These are phyloP conservation scores for Clarireedia homoeocarpa DNA, from an alignment of 2,329 filamentous ascomycete genomes.

Conservation along the genomic window DNA sequence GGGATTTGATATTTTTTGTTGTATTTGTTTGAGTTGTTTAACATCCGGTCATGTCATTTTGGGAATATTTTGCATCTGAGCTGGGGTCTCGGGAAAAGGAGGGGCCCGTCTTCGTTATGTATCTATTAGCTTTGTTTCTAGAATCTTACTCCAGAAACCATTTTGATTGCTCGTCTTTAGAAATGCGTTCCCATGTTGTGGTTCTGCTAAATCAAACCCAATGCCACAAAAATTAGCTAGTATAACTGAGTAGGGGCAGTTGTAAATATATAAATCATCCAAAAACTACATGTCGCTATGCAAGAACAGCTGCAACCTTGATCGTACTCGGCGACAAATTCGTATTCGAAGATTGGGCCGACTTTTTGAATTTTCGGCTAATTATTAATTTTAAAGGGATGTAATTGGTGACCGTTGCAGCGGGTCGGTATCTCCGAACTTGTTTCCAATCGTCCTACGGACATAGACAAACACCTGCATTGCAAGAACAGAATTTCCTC, in stretches of 20 bases:
- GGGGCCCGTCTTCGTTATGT: too few species aligned
- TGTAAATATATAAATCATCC: too few species aligned
- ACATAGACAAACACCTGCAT: not conserved
- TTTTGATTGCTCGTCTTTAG: too few species aligned
- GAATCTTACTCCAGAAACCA: too few species aligned
- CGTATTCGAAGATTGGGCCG: not conserved
- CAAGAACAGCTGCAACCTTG: not conserved
- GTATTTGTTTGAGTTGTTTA: not conserved
- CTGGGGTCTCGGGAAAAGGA: not conserved
- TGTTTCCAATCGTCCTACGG: not conserved
- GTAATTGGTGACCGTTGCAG: not conserved
- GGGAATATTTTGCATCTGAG: not conserved
- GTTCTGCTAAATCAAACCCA: too few species aligned
- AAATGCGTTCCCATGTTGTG: too few species aligned
- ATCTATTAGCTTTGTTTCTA: too few species aligned
- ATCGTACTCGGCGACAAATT: not conserved
- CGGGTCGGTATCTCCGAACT: not conserved
- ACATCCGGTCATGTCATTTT: not conserved
- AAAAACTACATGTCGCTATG: not conserved
- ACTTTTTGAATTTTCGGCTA: slow-evolving; percentile 5
- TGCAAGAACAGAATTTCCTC: not conserved
- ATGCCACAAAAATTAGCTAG: too few species aligned
- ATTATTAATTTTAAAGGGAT: not conserved
- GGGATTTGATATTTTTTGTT: not conserved
- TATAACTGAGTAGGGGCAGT: too few species aligned